phyloP scores from a whole-genome alignment of 2,329 filamentous ascomycete genomes.

The Cladosporium cucumerinum region DNA sequence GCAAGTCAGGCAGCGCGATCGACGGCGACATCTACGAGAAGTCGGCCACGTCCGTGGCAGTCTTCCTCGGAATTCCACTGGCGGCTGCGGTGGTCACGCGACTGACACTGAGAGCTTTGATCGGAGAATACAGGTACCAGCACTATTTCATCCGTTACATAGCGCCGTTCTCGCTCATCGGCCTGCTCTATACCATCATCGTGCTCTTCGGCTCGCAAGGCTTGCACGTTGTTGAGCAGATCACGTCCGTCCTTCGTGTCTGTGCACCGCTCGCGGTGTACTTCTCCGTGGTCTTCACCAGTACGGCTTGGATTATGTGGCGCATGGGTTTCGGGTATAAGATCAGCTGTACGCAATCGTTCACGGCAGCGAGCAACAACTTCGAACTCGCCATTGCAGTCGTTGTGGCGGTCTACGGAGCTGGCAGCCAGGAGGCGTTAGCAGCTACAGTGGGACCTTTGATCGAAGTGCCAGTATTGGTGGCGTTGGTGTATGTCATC shows the following conservation, averaged over 20 bases:
- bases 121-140: slow-evolving; percentile 62
- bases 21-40: slow-evolving; percentile 36
- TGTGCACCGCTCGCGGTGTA: slow-evolving; percentile 79
- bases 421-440: slow-evolving; percentile 73
- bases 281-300: slow-evolving; percentile 70
- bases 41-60: slow-evolving; percentile 76
- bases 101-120: slow-evolving; percentile 54
- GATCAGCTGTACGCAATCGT: slow-evolving; percentile 71
- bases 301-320: slow-evolving; percentile 60
- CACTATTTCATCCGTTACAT: slow-evolving; percentile 65
- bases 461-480: slow-evolving; percentile 79
- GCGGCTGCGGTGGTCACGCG: slow-evolving; percentile 76
- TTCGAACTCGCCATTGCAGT: slow-evolving; percentile 91
- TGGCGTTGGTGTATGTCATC: slow-evolving; percentile 73
- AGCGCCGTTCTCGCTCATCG: slow-evolving; percentile 74
- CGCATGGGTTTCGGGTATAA: slow-evolving; percentile 72
- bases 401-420: slow-evolving; percentile 75
- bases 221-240: slow-evolving; percentile 71
- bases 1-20: slow-evolving; percentile 40
- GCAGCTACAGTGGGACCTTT: slow-evolving; percentile 80
- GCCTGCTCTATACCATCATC: slow-evolving; percentile 81
- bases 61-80: slow-evolving; percentile 79
- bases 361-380: slow-evolving; percentile 88
- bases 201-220: slow-evolving; percentile 84
- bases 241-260: slow-evolving; percentile 77